A percentile compares a stretch with the other conserved stretches of the same genome.
phyloP scores from a whole-genome alignment of 257 asterid species.

The Solanum lignicaule region DNA sequence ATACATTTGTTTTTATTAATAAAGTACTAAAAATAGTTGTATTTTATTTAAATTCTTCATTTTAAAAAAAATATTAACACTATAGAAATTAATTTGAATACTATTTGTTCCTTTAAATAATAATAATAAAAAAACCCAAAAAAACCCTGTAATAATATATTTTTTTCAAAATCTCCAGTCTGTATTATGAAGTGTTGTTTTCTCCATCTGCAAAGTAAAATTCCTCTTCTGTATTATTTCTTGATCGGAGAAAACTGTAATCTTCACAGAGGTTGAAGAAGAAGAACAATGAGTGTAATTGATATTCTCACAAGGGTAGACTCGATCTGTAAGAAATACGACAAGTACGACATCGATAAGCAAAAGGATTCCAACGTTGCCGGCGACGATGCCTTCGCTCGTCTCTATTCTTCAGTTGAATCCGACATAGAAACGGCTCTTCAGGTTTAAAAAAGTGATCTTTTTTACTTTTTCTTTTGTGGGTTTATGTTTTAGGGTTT shows the following conservation, averaged over 20 bases:
- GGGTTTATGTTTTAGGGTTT: background rate
- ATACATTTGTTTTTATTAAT: no score
- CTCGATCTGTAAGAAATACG: conserved; percentile 91
- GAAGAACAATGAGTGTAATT: conserved; percentile 64
- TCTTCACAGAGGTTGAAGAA: background rate
- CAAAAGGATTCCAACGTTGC: conserved; percentile 64
- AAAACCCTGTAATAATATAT: background rate
- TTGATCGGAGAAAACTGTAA: background rate
- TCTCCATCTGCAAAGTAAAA: background rate
- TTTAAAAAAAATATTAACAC: background rate
- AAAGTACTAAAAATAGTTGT: background rate
- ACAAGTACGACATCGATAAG: conserved; percentile 71
- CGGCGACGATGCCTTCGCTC: conserved; percentile 95
- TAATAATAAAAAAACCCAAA: background rate
- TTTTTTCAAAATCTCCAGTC: background rate
- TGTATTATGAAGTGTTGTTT: background rate
- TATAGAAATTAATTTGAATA: background rate
- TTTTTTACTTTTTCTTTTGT: background rate
- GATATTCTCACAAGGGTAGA: conserved; percentile 89
- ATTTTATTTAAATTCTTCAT: background rate
- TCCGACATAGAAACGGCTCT: conserved; percentile 78
- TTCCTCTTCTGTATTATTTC: background rate
- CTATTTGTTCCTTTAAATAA: background rate
- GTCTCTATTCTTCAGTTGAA: conserved; percentile 70
- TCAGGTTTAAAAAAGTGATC: conserved; percentile 29